These are phyloP conservation scores for Physcia stellaris DNA, from an alignment of 495 filamentous ascomycete genomes.

Conservation along the genomic window DNA sequence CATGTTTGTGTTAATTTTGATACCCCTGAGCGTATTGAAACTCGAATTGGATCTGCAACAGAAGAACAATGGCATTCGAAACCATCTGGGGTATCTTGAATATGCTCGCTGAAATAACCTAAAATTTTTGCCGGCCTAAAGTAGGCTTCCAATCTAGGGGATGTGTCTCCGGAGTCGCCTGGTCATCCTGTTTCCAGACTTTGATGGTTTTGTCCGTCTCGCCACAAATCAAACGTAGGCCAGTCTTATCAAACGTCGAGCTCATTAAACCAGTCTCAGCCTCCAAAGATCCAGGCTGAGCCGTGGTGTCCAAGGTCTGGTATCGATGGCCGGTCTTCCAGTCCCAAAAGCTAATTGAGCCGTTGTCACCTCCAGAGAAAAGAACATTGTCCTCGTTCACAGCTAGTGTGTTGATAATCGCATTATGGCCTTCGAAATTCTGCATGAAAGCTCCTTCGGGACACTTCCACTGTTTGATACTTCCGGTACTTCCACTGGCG, in stretches of 20 bases:
- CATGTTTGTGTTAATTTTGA: too few species aligned
- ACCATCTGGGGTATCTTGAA: too few species aligned
- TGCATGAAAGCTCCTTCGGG: conserved; percentile 98
- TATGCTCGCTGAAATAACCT: too few species aligned
- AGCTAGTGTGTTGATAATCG: conserved; percentile 87
- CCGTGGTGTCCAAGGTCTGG: conserved; percentile 75
- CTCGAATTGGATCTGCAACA: too few species aligned
- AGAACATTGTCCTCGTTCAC: conserved; percentile 91
- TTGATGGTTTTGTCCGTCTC: conserved; percentile 98
- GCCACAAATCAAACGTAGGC: conserved; percentile 77
- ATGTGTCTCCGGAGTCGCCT: conserved; percentile 81
- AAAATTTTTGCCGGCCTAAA: conserved; percentile 57
- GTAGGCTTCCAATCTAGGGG: conserved; percentile 89
- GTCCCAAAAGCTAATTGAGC: conserved; percentile 96
- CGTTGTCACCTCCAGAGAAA: conserved; percentile 92
- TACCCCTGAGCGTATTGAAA: too few species aligned
- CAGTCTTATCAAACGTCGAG: conserved; percentile 79
- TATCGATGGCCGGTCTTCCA: conserved; percentile 95
- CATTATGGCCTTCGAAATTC: conserved; percentile 94
- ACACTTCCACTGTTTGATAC: conserved; percentile 99
- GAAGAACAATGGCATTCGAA: too few species aligned
- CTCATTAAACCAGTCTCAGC: conserved; percentile 92
- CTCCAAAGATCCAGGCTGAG: conserved; percentile 87
- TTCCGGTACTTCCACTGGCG: conserved; percentile 74
- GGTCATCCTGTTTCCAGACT: conserved; percentile 85